Base-by-base conservation (phyloP, 2,329 filamentous ascomycete genomes). In the Paradendryphiella salina region DNA sequence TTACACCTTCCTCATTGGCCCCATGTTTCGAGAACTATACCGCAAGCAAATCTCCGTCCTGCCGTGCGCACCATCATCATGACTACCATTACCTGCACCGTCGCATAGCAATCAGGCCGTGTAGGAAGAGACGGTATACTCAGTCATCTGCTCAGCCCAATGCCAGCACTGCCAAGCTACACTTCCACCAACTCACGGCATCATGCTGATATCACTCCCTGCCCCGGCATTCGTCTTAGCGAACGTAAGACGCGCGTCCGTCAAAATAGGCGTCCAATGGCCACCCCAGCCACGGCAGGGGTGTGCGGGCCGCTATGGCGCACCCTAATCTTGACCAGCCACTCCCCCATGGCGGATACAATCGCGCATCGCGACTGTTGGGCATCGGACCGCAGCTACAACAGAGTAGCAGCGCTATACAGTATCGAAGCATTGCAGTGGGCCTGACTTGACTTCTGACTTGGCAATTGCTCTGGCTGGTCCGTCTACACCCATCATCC, bases 191-290 rank as follows among this genome's bases (percentile, higher is more conserved):
- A n/a, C 13, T 23, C 20, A 17, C 21, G 40, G 15, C 42, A 33
- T 40, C 21, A 46, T 40, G 35, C 36, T 46, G 42, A 40, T 39
- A 39, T 40, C 41, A 46, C 32, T 35, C 44, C 32, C 29, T 49
- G 8, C 11, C 20, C 47, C 28, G 37, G 28, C 21, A 15, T 33
- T 26, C 33, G 15, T 33, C 37, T 35, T 36, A 26, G 35, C 38
- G 33, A 47, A 37, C 39, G 46, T 23, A 46, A 42, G 56, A 59
- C 56, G 56, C 56, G 56, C 56, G 56, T 57, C 49, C 56, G 35
- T 32, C 23, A 41, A 44, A 41, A 50, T 32, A 38, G 45, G 45
- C 40, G 21, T 26, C 53, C 56, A 50, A 47, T 54, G 21, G 29
- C 26, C 36, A 40, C 23, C n/a, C 17, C 20, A 11, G 13, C 9